A percentile compares a stretch with the other conserved stretches of the same genome.
Conservation (phyloP, 106 monocot species). For the Posidonia australis region DNA sequence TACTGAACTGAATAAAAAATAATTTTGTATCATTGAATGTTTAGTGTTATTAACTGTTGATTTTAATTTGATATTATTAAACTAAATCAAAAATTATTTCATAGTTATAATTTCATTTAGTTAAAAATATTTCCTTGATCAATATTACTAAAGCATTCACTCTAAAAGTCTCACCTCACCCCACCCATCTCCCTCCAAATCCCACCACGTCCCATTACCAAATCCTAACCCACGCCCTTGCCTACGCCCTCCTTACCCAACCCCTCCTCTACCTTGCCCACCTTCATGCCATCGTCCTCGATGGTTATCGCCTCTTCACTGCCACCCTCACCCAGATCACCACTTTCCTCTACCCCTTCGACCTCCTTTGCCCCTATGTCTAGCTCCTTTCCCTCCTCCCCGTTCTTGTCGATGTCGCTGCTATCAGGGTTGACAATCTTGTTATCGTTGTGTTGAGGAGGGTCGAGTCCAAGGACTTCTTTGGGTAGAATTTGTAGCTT, state of each 20-base stretch:
- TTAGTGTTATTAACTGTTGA: too few species aligned
- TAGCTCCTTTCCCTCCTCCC: constrained; percentile 39
- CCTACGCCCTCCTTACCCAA: constrained; percentile 35
- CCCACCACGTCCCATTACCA: constrained; percentile 38
- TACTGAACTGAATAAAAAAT: too few species aligned
- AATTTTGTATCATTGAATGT: too few species aligned
- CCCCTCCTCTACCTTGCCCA: constrained; percentile 37
- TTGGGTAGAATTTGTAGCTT: constrained; percentile 35
- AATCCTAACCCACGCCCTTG: constrained; percentile 37
- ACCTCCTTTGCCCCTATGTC: constrained; percentile 21
- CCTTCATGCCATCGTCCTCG: constrained; percentile 55
- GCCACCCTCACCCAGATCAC: constrained; percentile 31
- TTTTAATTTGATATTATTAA: too few species aligned
- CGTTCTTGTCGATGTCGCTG: constrained; percentile 18
- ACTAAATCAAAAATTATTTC: too few species aligned
- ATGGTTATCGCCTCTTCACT: constrained; percentile 56
- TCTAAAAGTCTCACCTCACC: constrained; percentile 23
- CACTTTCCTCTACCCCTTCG: constrained; percentile 23
- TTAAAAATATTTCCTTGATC: too few species aligned
- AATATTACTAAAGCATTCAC: too few species aligned
- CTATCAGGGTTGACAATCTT: constrained; percentile 22
- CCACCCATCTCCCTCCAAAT: constrained; percentile 44
- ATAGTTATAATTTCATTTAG: too few species aligned
- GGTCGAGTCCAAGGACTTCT: constrained; percentile 44
- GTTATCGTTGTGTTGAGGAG: constrained; percentile 42